Percentiles rank a stretch among this genome's conserved stretches.
Evolutionary conservation across 192 early-diverging fungal species (phyloP).

Genomic region (Coemansia sp.): DNA sequence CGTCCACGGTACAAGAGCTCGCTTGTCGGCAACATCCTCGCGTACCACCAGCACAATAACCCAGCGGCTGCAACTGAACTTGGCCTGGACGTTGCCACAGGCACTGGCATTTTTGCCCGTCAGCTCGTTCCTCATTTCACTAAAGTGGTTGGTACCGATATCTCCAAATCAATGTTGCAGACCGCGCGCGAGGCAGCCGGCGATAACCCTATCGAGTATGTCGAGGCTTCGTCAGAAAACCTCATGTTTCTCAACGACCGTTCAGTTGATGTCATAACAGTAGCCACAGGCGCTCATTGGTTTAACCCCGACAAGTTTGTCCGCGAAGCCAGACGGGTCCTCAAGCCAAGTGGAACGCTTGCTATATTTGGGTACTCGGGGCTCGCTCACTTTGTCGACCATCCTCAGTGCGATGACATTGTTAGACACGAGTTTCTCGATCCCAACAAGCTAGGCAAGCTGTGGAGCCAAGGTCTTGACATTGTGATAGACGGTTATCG

Average conservation of each 20-base stretch:
- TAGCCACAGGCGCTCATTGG: slow-evolving; percentile 48
- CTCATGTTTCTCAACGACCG: slow-evolving; percentile 18
- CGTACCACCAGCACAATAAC: slow-evolving; percentile 28
- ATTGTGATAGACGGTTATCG: slow-evolving; percentile 28
- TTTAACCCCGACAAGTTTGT: slow-evolving; percentile 37
- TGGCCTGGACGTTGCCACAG: slow-evolving; percentile 51
- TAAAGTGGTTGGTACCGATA: slow-evolving; percentile 42
- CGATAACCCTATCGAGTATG: slow-evolving; percentile 20
- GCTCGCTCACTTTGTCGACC: slow-evolving; percentile 30
- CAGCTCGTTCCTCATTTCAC: slow-evolving; percentile 24
- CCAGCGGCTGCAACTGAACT: slow-evolving; percentile 29
- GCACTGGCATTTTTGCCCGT: slow-evolving; percentile 51
- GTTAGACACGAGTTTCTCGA: not conserved
- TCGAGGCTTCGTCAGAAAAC: slow-evolving; percentile 31
- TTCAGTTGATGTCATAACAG: slow-evolving; percentile 46
- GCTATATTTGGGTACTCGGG: slow-evolving; percentile 51
- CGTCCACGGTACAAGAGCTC: slow-evolving; percentile 36
- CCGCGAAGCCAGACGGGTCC: slow-evolving; percentile 37
- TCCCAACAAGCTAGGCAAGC: slow-evolving; percentile 12
- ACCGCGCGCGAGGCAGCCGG: slow-evolving; percentile 26
- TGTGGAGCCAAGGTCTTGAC: slow-evolving; percentile 25
- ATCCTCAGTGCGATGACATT: slow-evolving; percentile 39
- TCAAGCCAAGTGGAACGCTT: slow-evolving; percentile 41
- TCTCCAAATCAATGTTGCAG: slow-evolving; percentile 42
- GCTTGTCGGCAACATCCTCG: slow-evolving; percentile 27